Conservation (phyloP, 768 basidiomycete genomes). For the Phallus indusiatus region DNA sequence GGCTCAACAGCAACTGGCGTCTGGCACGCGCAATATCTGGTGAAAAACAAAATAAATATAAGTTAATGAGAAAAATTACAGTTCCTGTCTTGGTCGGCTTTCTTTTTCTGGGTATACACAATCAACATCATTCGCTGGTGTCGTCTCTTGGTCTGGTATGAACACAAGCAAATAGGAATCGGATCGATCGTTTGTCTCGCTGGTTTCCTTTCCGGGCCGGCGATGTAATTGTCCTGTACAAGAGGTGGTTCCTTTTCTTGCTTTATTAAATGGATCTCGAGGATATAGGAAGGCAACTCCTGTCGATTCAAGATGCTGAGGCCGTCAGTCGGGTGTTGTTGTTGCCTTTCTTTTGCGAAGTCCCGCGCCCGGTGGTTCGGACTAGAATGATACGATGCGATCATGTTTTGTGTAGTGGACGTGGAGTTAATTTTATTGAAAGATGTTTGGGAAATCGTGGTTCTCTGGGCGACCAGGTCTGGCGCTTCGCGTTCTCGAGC, state of each 20-base stretch:
- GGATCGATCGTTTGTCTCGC: background rate
- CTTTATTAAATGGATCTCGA: background rate
- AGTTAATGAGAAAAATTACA: background rate
- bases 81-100: background rate
- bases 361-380: too few relatives aligned
- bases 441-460: too few relatives aligned
- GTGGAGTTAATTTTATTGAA: too few relatives aligned
- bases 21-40: conserved; percentile 28
- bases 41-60: conserved; percentile 24
- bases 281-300: background rate
- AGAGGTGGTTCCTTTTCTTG: background rate
- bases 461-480: too few relatives aligned
- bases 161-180: background rate
- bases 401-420: too few relatives aligned
- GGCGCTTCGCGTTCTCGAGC: too few relatives aligned
- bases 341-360: too few relatives aligned
- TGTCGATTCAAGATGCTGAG: background rate
- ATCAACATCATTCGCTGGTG: background rate
- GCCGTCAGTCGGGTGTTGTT: too few relatives aligned
- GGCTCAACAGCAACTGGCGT: conserved; percentile 29
- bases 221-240: background rate
- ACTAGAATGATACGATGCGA: too few relatives aligned
- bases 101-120: background rate
- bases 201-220: background rate
- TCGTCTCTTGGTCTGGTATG: background rate